Conservation (phyloP, 768 basidiomycete species). For the Lyophyllum semitale region DNA sequence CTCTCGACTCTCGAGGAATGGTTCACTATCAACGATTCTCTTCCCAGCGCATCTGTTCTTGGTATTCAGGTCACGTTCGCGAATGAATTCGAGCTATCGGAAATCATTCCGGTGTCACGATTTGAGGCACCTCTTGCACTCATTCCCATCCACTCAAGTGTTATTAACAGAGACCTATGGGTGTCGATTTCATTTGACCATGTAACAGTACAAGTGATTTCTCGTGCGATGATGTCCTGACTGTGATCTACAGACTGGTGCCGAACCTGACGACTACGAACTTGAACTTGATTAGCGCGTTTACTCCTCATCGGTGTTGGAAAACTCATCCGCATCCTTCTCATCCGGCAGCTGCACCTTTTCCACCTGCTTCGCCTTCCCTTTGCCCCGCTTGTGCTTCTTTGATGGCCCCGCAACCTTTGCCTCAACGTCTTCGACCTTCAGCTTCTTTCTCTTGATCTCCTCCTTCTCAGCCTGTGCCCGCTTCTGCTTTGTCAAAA, state of each 20-base stretch:
- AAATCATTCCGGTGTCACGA: slow-evolving; percentile 15
- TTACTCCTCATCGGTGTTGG: no score
- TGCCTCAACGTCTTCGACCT: neutral
- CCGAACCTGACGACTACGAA: no score
- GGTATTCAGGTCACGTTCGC: slow-evolving; percentile 22
- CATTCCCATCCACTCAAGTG: slow-evolving; percentile 5
- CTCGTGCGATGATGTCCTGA: neutral
- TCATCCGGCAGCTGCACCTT: no score
- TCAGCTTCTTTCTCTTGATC: neutral
- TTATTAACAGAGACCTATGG: slow-evolving; percentile 10
- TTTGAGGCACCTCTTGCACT: slow-evolving; percentile 17
- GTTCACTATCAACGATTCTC: neutral
- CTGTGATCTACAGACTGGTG: neutral
- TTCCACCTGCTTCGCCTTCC: neutral
- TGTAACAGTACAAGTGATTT: slow-evolving; percentile 1
- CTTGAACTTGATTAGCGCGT: no score
- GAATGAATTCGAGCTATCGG: slow-evolving; percentile 11
- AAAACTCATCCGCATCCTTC: no score
- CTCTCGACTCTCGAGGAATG: neutral
- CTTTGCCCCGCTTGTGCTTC: neutral
- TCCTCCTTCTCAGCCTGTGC: neutral
- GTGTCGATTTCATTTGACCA: slow-evolving; percentile 18
- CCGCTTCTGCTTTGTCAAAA: neutral
- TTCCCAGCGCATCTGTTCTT: slow-evolving; percentile 18
- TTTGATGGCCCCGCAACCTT: neutral